Base-by-base conservation (phyloP, 106 monocot species). In the Platanthera zijinensis region DNA sequence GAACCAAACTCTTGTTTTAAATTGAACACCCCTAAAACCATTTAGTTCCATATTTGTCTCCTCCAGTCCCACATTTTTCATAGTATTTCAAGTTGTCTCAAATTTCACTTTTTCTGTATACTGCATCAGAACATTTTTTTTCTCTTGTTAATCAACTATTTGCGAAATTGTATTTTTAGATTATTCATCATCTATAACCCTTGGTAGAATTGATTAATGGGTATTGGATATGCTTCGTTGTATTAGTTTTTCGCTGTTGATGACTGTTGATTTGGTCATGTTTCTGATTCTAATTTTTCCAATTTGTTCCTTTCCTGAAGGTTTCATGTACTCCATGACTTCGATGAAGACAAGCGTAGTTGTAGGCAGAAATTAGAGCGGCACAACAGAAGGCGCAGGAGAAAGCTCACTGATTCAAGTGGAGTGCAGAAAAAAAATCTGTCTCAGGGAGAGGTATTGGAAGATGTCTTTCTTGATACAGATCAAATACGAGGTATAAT, bases 311-410 rank as follows among this genome's bases (percentile, higher is more conserved):
- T 25, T 73, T 10, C 46, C 19, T 49, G 25, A 84, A 96, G 96
- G 78, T 96, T 96, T 74, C 96, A 96, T 80, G 47, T 87, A 77
- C 75, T 96, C 74, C 62, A 80, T 67, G 93, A 96, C 87, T 96
- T 96, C 84, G 96, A 96, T 87, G 89, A 96, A 82, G 96, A 86
- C n/a, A 96, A 96, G 73, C 87, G 96, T 53, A 96, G 96, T 75
- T 96, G 96, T 75, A 93, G 96, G 72, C 87, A 93, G 78, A 96
- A 96, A 78, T 75, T 96, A 83, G 96, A 96, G 77, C 75, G 84
- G 47, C 96, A 96, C 73, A 96, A 96, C 74, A 93, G 82, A 80
- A 96, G 96, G 71, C 77, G 96, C 76, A 74, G 96, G 53, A 85
- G 96, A 80, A 89, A 78, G 71, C 85, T 87, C 75, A 75, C 52